A percentile compares a stretch with the other conserved stretches of the same genome.
These are phyloP conservation scores for Bryoglossum gracile DNA, from an alignment of 495 filamentous ascomycete genomes.

Conservation along the genomic window DNA sequence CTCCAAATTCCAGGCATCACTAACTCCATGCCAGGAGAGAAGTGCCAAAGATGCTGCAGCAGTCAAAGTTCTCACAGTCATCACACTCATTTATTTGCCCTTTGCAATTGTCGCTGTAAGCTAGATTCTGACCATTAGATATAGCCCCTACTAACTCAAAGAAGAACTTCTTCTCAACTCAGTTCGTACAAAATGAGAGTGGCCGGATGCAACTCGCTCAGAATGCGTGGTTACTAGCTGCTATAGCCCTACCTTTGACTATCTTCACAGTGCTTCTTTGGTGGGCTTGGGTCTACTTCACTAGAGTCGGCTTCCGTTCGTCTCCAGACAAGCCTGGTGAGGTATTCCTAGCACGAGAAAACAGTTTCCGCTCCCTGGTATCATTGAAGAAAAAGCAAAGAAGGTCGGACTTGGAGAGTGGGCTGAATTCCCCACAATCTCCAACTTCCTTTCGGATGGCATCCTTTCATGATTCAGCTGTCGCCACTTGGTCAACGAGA, in stretches of 20 bases:
- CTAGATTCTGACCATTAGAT: background rate
- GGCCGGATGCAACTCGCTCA: conserved; percentile 8
- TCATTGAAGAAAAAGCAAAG: conserved; percentile 3
- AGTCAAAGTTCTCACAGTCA: conserved; percentile 20
- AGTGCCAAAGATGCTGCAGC: conserved; percentile 19
- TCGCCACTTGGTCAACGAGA: background rate
- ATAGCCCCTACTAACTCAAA: background rate
- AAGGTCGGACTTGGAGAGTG: conserved; percentile 3
- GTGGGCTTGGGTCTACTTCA: conserved; percentile 17
- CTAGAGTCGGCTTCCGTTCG: background rate
- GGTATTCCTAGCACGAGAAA: background rate
- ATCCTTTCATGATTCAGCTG: background rate
- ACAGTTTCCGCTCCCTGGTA: conserved; percentile 3
- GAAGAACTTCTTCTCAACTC: conserved; percentile 19
- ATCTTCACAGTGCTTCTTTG: conserved; percentile 13
- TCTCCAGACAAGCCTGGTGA: conserved; percentile 3
- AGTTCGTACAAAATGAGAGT: conserved; percentile 15
- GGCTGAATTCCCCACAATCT: background rate
- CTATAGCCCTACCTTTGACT: conserved; percentile 14
- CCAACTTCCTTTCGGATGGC: background rate
- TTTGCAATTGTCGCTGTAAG: conserved; percentile 18
- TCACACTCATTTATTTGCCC: conserved; percentile 19
- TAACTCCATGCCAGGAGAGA: conserved; percentile 5
- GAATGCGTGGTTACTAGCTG: conserved; percentile 15
- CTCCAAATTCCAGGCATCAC: background rate